These are phyloP conservation scores for Globisporangium iwayamae DNA, from an alignment of 352 stramenopile species.

Conservation along the genomic window DNA sequence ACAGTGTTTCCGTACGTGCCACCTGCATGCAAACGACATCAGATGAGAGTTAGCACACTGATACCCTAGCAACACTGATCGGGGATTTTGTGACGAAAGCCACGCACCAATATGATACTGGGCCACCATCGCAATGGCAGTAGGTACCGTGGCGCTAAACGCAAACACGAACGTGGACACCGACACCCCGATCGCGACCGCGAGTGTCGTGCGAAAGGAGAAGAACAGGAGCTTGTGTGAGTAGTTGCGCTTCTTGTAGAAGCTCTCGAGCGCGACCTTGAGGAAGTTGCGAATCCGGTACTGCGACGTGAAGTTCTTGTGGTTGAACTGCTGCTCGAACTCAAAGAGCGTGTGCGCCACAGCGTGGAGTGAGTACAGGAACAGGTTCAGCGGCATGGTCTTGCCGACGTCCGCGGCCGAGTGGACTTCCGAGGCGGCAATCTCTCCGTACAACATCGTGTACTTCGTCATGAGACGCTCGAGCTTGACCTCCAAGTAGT, in stretches of 20 bases:
- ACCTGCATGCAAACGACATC: slow-evolving; percentile 13
- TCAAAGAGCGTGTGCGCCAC: slow-evolving; percentile 58
- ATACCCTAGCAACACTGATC: neutral
- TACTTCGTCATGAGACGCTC: slow-evolving; percentile 58
- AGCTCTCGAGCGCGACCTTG: slow-evolving; percentile 32
- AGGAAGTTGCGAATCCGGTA: slow-evolving; percentile 56
- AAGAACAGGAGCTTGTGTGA: slow-evolving; percentile 44
- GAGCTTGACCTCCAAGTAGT: slow-evolving; percentile 45
- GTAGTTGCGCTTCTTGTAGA: slow-evolving; percentile 45
- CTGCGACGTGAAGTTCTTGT: slow-evolving; percentile 58
- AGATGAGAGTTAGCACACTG: neutral
- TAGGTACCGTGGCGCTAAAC: slow-evolving; percentile 63
- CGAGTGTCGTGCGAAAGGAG: slow-evolving; percentile 58
- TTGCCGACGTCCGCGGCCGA: slow-evolving; percentile 49
- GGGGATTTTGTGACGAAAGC: too few relatives aligned
- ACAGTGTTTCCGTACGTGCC: slow-evolving; percentile 66
- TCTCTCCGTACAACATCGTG: slow-evolving; percentile 45
- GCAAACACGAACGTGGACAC: slow-evolving; percentile 70
- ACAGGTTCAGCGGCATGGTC: slow-evolving; percentile 75
- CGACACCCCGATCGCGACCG: slow-evolving; percentile 51
- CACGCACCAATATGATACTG: slow-evolving; percentile 49
- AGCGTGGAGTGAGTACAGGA: slow-evolving; percentile 77
- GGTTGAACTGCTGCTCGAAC: slow-evolving; percentile 67
- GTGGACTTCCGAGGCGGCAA: slow-evolving; percentile 28
- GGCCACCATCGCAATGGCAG: slow-evolving; percentile 67